These are phyloP conservation scores for Taphrina confusa DNA, from an alignment of 1,139 yeast species.

Conservation along the genomic window DNA sequence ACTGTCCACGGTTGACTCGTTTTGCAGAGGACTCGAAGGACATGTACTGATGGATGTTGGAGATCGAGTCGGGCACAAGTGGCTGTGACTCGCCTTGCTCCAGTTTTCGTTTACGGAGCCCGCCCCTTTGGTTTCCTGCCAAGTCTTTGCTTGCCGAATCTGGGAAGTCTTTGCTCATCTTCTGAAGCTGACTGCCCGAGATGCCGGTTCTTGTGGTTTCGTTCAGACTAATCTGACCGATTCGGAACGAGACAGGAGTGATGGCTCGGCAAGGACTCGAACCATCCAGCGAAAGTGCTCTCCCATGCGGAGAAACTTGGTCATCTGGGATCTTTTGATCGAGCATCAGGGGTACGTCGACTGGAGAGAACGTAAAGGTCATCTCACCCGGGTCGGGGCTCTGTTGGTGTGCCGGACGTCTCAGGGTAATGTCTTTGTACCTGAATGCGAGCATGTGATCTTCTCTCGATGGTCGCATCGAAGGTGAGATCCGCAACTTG, in stretches of 20 bases:
- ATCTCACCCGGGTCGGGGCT: not conserved
- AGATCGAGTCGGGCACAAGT: not conserved
- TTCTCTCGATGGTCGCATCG: not conserved
- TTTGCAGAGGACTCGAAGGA: not conserved
- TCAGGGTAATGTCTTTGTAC: conserved; percentile 7
- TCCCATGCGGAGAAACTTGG: not conserved
- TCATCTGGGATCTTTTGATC: not conserved
- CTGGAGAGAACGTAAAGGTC: not conserved
- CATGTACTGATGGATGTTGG: conserved; percentile 2
- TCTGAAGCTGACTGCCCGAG: no score
- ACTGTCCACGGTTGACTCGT: conserved; percentile 1
- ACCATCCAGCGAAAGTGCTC: not conserved
- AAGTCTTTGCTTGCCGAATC: not conserved
- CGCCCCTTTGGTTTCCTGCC: not conserved
- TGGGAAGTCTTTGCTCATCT: no score
- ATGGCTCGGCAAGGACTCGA: not conserved
- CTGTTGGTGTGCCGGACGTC: not conserved
- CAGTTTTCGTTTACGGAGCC: not conserved
- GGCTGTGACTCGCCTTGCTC: not conserved
- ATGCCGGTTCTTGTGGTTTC: not conserved
- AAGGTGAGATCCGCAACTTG: conserved; percentile 12
- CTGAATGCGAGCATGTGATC: conserved; percentile 7
- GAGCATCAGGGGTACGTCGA: not conserved
- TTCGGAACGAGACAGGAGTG: not conserved
- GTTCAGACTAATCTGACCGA: not conserved